Conservation (phyloP, 139 green algal species). For the Haematococcus lacustris region DNA sequence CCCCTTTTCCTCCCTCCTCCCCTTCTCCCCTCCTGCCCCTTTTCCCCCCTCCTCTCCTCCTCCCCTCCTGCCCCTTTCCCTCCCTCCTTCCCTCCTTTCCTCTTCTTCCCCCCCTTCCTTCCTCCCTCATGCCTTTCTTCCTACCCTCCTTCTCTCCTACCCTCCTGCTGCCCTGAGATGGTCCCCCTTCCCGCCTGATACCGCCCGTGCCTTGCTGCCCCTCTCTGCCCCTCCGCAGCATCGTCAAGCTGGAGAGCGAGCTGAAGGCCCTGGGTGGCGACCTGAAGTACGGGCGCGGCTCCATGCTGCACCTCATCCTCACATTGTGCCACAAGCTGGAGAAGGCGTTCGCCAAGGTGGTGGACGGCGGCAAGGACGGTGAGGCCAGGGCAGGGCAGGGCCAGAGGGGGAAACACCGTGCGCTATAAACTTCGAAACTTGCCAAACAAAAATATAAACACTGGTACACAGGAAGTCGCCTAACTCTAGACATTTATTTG, state of each 20-base stretch:
- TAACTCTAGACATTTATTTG: background rate
- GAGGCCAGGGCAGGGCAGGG: conserved; percentile 1
- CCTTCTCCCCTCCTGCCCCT: no score
- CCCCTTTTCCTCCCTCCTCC: no score
- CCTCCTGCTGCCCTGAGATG: background rate
- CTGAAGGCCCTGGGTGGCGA: conserved; percentile 64
- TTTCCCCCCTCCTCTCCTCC: no score
- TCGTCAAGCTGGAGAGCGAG: conserved; percentile 65
- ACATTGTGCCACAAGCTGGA: conserved; percentile 80
- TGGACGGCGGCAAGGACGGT: conserved; percentile 79
- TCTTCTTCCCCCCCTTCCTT: background rate
- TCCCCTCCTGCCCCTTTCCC: no score
- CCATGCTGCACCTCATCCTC: conserved; percentile 88
- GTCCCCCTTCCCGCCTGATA: background rate
- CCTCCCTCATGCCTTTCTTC: background rate
- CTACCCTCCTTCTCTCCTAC: background rate
- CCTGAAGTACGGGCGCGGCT: conserved; percentile 55
- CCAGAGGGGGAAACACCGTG: no score
- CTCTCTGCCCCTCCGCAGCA: conserved; percentile 24
- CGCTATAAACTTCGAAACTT: no score
- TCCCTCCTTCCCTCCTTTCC: background rate
- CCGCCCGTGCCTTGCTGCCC: no score
- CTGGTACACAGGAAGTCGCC: background rate
- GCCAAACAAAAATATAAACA: no score
- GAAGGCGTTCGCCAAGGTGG: conserved; percentile 64